phyloP scores from a whole-genome alignment of 2,329 filamentous ascomycete genomes.

The Lachnellula occidentalis region DNA sequence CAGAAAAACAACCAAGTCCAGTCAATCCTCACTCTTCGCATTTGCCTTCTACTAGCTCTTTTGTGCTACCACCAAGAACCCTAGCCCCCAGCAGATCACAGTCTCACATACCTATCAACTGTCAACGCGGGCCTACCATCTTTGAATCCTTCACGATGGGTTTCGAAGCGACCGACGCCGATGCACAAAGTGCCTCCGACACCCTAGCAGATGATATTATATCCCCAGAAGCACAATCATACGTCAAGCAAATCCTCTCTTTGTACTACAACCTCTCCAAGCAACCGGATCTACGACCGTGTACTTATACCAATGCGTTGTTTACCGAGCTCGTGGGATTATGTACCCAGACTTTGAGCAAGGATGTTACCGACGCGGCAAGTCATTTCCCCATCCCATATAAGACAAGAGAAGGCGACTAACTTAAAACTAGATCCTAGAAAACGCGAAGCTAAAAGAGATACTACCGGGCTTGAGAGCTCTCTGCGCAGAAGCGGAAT shows the following conservation, averaged over 20 bases:
- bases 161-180: not conserved
- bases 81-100: not conserved
- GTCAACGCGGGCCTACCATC: not conserved
- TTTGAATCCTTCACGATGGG: not conserved
- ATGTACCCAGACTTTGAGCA: slow-evolving; percentile 29
- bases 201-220: not conserved
- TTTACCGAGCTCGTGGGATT: slow-evolving; percentile 35
- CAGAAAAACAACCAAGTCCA: too few relatives aligned
- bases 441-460: slow-evolving; percentile 26
- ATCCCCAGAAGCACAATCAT: not conserved
- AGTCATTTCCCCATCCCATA: not conserved
- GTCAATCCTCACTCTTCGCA: not conserved
- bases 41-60: not conserved
- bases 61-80: not conserved
- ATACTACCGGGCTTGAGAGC: slow-evolving; percentile 36
- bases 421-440: slow-evolving; percentile 30
- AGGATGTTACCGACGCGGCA: slow-evolving; percentile 23
- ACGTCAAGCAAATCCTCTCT: not conserved
- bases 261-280: slow-evolving; percentile 7
- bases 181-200: not conserved
- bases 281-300: slow-evolving; percentile 28
- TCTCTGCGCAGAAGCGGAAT: slow-evolving; percentile 41
- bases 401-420: not conserved
- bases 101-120: not conserved
- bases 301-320: slow-evolving; percentile 29